phyloP scores from a whole-genome alignment of 352 stramenopile genomes.

The Thalassiosira livingstoniorum region DNA sequence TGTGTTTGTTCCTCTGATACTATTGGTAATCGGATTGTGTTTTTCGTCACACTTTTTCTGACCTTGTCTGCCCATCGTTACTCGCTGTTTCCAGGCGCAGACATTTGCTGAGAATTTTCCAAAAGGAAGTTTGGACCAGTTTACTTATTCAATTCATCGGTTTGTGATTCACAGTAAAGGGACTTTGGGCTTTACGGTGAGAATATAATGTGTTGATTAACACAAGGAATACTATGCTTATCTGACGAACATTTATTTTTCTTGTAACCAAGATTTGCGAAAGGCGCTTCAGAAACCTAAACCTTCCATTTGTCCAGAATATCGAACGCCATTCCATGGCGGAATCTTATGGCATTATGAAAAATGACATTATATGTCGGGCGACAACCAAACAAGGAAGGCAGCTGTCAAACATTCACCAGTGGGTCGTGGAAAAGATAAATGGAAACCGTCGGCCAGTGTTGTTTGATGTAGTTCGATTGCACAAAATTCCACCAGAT shows the following conservation, averaged over 20 bases:
- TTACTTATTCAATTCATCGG: constrained; percentile 5
- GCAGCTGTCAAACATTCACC: background rate
- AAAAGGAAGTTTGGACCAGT: background rate
- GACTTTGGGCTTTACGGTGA: background rate
- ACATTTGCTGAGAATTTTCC: background rate
- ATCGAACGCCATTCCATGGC: background rate
- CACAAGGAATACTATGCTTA: background rate
- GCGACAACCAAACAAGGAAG: background rate
- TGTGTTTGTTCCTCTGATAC: too few species aligned
- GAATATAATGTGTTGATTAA: background rate
- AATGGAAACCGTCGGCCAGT: background rate
- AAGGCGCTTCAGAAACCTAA: background rate
- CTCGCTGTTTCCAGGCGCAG: background rate
- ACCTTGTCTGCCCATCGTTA: too few species aligned
- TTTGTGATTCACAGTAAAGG: background rate
- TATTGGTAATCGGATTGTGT: too few species aligned
- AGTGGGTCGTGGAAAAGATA: background rate
- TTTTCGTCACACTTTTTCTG: too few species aligned
- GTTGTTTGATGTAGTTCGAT: background rate
- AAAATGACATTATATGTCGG: constrained; percentile 2
- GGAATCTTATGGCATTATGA: background rate
- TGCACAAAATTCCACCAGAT: background rate
- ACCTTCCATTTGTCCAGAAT: background rate
- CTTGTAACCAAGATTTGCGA: too few species aligned
- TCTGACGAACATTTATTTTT: too few species aligned